Percentiles rank a stretch among this genome's conserved stretches.
Conservation (phyloP, 1,139 yeast genomes). For the Saccharomyces hybrid region DNA sequence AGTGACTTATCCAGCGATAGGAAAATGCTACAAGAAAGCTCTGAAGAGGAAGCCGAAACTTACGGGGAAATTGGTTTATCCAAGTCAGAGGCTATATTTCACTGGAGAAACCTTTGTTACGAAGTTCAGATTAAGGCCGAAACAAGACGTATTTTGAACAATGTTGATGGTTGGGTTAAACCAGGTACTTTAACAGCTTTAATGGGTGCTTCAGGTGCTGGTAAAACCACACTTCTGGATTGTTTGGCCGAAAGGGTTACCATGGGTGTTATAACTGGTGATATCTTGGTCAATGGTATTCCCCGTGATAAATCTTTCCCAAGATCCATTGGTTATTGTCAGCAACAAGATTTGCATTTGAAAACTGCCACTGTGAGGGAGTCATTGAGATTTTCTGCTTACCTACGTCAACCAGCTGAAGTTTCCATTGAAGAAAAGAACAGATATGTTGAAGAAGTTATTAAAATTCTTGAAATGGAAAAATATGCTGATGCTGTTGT, state of each 20-base stretch:
- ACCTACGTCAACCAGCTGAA: constrained; percentile 43
- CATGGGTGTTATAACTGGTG: constrained; percentile 51
- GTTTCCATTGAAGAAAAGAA: constrained; percentile 43
- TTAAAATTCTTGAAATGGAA: constrained; percentile 44
- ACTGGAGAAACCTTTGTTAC: constrained; percentile 40
- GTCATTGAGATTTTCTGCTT: constrained; percentile 47
- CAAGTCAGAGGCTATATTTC: constrained; percentile 31
- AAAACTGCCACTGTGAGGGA: constrained; percentile 49
- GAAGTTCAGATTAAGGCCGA: constrained; percentile 35
- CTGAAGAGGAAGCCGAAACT: constrained; percentile 8
- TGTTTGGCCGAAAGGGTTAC: constrained; percentile 48
- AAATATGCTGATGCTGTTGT: constrained; percentile 52
- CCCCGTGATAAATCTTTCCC: constrained; percentile 43
- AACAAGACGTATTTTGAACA: constrained; percentile 36
- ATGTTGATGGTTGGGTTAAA: constrained; percentile 44
- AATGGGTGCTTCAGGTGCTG: constrained; percentile 72
- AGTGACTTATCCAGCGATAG: constrained; percentile 7
- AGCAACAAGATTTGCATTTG: constrained; percentile 54
- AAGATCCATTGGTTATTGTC: constrained; percentile 54
- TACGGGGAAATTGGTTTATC: constrained; percentile 8
- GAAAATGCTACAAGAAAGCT: constrained; percentile 3
- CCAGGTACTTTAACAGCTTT: constrained; percentile 54
- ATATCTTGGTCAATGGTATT: constrained; percentile 48
- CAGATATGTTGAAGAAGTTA: constrained; percentile 45
- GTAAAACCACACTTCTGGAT: constrained; percentile 58